Base-by-base conservation (phyloP, 2,329 filamentous ascomycete species). In the Aspergillus aculeatinus region DNA sequence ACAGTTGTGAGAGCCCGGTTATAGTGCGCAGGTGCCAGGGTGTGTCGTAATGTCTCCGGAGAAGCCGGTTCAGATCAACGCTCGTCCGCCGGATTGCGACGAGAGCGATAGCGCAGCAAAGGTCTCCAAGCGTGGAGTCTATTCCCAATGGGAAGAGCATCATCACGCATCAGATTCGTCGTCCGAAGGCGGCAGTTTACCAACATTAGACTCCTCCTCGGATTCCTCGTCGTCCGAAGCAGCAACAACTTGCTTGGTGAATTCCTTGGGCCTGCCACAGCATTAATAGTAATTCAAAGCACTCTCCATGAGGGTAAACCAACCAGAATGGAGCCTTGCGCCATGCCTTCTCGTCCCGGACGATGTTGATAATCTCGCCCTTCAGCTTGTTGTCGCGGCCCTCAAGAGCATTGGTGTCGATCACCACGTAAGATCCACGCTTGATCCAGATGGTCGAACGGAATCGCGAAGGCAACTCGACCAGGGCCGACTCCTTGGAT, bases 401-500 rank as follows among this genome's bases (percentile, higher is more conserved):
- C 29, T 87, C 86, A 42, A 88, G 81, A 2, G 84, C 81, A 31
- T 83, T 82, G 25, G 85, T 89, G 66, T 98, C 90, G 14, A 96
- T 83, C 11, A 98, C 79, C 31, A 97, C 92, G 75, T 89, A 98
- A 0, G 92, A 91, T 31, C 92, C 90, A 19, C 92, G 87, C 76
- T 90, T 93, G 74, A 98, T 90, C 91, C 92, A 98, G 64, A 98
- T 91, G 2, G 91, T 95, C 65, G 91, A 95, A 62, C 94, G 90
- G 74, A 98, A 97, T 47, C 88, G 87, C 27, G 91, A 81, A 10
- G 91, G 89, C 21, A 99, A 85, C 80, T 97, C 92, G 23, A 92
- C 88, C 19, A 96, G 80, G 44, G 94, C 76, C 6, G 83, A 79
- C 69, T 87, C 84, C 60, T 85, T 83, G 67, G 83, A 82, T 25